These are phyloP conservation scores for Hydnomerulius pinastri DNA, from an alignment of 768 basidiomycete genomes.

Conservation along the genomic window DNA sequence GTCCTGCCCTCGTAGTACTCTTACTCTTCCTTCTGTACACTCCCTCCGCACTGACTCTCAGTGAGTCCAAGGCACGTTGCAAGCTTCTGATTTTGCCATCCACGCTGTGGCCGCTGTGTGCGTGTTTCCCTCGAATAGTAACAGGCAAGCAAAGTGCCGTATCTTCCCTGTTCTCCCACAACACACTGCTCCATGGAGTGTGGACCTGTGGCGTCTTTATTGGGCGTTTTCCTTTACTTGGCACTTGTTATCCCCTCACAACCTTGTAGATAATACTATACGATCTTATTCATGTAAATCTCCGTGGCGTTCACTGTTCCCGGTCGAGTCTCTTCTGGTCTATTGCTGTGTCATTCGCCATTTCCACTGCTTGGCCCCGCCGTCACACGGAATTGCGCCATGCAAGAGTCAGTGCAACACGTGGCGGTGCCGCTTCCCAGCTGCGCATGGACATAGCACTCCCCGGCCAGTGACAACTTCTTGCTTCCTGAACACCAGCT, in stretches of 20 bases:
- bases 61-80: neutral
- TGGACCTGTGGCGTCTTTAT: neutral
- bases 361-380: neutral
- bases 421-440: neutral
- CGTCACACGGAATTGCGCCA: neutral
- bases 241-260: neutral
- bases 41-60: neutral
- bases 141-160: neutral
- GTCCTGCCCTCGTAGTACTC: neutral
- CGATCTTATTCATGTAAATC: neutral
- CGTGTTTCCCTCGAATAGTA: neutral
- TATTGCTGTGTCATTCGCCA: neutral
- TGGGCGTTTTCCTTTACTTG: neutral
- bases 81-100: neutral
- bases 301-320: neutral
- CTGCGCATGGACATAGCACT: neutral
- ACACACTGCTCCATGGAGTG: neutral
- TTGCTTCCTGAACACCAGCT: neutral
- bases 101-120: neutral
- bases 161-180: neutral
- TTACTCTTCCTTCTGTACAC: no score
- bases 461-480: neutral
- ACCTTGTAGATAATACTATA: neutral
- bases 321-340: neutral
- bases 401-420: neutral